A percentile compares a stretch with the other conserved stretches of the same genome.
phyloP scores from a whole-genome alignment of 179 eudicot species.

The Heliamphora pulchella region DNA sequence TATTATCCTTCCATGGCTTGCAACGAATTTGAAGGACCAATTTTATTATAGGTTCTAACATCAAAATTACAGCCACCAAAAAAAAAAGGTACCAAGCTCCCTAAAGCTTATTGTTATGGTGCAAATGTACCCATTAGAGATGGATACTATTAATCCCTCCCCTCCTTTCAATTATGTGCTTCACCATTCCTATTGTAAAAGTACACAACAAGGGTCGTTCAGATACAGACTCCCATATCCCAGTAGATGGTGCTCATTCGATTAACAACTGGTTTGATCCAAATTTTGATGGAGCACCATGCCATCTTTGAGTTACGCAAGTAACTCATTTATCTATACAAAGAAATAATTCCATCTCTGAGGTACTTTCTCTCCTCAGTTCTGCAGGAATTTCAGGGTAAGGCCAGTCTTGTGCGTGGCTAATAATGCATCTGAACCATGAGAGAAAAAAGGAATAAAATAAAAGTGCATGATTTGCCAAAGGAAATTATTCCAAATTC shows the following conservation, averaged over 20 bases:
- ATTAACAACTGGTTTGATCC: background rate
- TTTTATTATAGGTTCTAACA: background rate
- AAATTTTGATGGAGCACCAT: background rate
- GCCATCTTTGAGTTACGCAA: background rate
- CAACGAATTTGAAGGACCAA: slow-evolving; percentile 5
- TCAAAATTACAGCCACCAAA: too few species aligned
- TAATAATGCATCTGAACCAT: background rate
- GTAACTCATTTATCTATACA: background rate
- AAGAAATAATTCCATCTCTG: background rate
- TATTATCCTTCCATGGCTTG: background rate
- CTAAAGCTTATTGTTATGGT: background rate
- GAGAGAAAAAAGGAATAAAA: background rate
- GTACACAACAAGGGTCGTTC: background rate
- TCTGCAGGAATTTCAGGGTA: background rate
- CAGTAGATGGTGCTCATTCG: too few species aligned
- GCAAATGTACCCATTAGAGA: background rate
- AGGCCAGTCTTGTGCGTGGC: background rate
- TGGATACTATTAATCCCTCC: background rate
- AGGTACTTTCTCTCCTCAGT: background rate
- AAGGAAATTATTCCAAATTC: background rate
- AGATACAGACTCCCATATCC: background rate
- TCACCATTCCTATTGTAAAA: background rate
- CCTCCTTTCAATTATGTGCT: background rate
- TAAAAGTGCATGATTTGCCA: background rate
- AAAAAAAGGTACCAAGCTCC: background rate